phyloP scores from a whole-genome alignment of 2,329 filamentous ascomycete genomes.

The Coniochaeta sp. region DNA sequence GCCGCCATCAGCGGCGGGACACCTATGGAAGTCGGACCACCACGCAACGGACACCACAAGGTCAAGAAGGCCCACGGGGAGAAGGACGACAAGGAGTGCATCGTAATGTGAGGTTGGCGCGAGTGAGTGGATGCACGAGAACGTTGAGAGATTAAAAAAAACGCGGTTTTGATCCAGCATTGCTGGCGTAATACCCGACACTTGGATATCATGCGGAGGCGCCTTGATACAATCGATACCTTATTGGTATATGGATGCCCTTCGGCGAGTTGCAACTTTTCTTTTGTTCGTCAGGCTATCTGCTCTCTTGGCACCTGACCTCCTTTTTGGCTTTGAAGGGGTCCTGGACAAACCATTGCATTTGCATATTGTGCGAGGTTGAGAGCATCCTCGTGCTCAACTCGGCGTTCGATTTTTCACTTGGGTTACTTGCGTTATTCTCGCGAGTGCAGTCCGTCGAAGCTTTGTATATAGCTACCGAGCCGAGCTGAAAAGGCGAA shows the following conservation, averaged over 20 bases:
- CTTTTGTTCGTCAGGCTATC: not conserved
- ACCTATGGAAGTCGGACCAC: slow-evolving; percentile 49
- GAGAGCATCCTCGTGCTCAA: not conserved
- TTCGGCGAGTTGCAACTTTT: not conserved
- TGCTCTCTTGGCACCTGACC: not conserved
- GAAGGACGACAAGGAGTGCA: slow-evolving; percentile 48
- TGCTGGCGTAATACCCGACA: not conserved
- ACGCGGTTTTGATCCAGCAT: not conserved
- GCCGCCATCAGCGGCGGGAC: slow-evolving; percentile 55
- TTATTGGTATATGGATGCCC: not conserved
- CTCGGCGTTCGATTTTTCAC: not conserved
- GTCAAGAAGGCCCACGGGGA: slow-evolving; percentile 35
- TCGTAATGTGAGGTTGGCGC: slow-evolving; percentile 42
- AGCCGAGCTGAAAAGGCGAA: not conserved
- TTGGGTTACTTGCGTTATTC: not conserved
- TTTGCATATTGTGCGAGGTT: not conserved
- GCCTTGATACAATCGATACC: not conserved
- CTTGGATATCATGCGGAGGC: not conserved
- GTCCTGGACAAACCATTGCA: not conserved
- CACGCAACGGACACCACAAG: slow-evolving; percentile 34
- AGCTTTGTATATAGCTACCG: not conserved
- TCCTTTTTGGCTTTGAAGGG: not conserved
- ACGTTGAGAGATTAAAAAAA: not conserved
- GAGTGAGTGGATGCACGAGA: not conserved
- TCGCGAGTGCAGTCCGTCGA: not conserved